These are phyloP conservation scores for Globisporangium parvum DNA, from an alignment of 352 stramenopile species.

Conservation along the genomic window DNA sequence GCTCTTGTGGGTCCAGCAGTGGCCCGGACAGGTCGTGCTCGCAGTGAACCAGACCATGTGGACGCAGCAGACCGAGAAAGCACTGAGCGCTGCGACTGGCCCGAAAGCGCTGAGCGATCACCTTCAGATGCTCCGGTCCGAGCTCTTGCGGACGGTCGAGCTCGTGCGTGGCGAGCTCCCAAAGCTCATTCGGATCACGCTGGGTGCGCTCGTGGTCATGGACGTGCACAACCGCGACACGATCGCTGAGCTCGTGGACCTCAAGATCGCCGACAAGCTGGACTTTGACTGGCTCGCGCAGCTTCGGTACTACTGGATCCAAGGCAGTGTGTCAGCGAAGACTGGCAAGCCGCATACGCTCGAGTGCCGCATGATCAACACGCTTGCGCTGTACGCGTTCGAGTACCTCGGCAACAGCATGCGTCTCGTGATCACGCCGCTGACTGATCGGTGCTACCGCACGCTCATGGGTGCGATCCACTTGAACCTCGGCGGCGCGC, in stretches of 20 bases:
- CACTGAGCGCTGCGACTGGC: conserved; percentile 29
- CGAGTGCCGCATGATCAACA: conserved; percentile 92
- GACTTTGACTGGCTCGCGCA: conserved; percentile 94
- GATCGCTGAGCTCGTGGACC: conserved; percentile 86
- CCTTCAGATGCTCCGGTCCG: conserved; percentile 55
- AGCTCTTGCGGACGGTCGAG: conserved; percentile 88
- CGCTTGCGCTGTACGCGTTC: conserved; percentile 87
- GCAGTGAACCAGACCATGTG: conserved; percentile 92
- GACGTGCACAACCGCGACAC: conserved; percentile 94
- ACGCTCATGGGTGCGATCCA: conserved; percentile 90
- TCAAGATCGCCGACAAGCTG: conserved; percentile 66
- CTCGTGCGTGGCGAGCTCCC: conserved; percentile 89
- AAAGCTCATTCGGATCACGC: conserved; percentile 89
- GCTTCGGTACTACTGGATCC: conserved; percentile 90
- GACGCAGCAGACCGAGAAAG: conserved; percentile 81
- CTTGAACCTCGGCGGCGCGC: conserved; percentile 87
- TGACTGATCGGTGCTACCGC: conserved; percentile 90
- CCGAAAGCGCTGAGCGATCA: conserved; percentile 50
- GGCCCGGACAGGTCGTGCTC: conserved; percentile 91
- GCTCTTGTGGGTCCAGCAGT: conserved; percentile 89
- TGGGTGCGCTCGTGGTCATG: conserved; percentile 92
- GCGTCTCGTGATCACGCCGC: conserved; percentile 89
- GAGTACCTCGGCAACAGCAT: conserved; percentile 92
- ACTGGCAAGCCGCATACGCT: conserved; percentile 85
- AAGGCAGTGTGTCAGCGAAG: conserved; percentile 72